Percentiles rank a stretch among this genome's conserved stretches.
Evolutionary conservation across 2,329 filamentous ascomycete species (phyloP).

Genomic region (Hypoxylon sp.): DNA sequence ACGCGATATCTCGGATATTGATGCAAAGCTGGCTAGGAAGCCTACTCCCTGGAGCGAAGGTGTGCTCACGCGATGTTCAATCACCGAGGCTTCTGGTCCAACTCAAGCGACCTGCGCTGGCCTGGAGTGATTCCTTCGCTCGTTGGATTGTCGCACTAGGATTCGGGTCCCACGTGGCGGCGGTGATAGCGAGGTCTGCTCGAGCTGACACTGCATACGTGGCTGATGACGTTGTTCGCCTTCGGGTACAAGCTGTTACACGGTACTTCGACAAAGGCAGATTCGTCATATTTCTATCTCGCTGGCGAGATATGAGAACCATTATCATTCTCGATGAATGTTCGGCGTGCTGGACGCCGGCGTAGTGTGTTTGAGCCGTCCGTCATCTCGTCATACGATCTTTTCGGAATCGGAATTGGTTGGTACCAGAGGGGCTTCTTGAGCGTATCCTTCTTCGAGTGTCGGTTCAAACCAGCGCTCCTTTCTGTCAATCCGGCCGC

Average conservation of each 20-base stretch:
- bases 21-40: neutral
- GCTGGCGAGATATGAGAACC: neutral
- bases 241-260: neutral
- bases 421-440: slow-evolving; percentile 29
- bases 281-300: slow-evolving; percentile 1
- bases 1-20: neutral
- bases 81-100: neutral
- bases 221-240: slow-evolving; percentile 1
- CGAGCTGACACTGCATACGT: slow-evolving; percentile 9
- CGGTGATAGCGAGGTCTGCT: neutral
- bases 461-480: slow-evolving; percentile 44
- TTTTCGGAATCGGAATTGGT: slow-evolving; percentile 10
- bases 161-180: neutral
- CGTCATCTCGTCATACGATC: slow-evolving; percentile 3
- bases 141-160: neutral
- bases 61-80: neutral
- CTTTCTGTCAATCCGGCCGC: slow-evolving; percentile 34
- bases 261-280: neutral
- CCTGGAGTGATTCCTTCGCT: neutral
- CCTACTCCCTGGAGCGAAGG: neutral
- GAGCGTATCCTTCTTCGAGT: slow-evolving; percentile 38
- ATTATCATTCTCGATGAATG: neutral
- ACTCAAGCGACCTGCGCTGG: neutral
- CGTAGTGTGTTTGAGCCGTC: neutral
- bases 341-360: slow-evolving; percentile 1